A percentile compares a stretch with the other conserved stretches of the same genome.
Conservation (phyloP, 225 moss, liverwort and hornwort species). For the Sphagnum tenellum region DNA sequence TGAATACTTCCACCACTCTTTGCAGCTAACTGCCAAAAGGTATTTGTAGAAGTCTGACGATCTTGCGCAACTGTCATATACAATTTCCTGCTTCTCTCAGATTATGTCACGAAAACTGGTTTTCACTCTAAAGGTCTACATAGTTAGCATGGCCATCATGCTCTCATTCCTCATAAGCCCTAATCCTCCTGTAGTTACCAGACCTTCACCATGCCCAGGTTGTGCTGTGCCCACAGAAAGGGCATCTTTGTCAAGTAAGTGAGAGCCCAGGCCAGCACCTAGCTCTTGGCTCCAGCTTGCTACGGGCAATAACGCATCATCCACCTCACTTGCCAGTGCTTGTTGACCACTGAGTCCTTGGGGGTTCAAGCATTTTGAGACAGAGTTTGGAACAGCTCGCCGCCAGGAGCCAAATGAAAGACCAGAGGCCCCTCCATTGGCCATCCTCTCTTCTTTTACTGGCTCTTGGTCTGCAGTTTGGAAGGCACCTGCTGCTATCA, state of each 20-base stretch:
- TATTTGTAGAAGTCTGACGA: no score
- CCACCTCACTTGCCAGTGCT: constrained; percentile 57
- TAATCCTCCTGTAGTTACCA: constrained; percentile 34
- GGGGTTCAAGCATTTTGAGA: constrained; percentile 8
- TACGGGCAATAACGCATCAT: constrained; percentile 95
- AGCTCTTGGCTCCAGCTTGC: constrained; percentile 99
- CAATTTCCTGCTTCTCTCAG: no score
- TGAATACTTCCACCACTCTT: no score
- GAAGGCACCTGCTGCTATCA: constrained; percentile 74
- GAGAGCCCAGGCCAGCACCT: constrained; percentile 92
- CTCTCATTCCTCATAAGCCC: constrained; percentile 78
- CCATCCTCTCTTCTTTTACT: constrained; percentile 19
- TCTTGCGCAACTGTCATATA: no score
- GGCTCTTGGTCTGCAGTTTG: constrained; percentile 33
- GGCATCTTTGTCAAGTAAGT: constrained; percentile 65
- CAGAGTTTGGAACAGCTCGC: constrained; percentile 41
- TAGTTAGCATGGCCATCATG: constrained; percentile 90
- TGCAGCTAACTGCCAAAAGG: no score
- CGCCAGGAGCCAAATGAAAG: constrained; percentile 92
- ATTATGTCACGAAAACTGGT: constrained; percentile 57
- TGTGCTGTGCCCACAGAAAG: constrained; percentile 24
- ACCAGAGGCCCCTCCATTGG: constrained; percentile 14
- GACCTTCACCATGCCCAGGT: constrained; percentile 33
- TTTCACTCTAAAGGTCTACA: constrained; percentile 29
- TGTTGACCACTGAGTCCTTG: constrained; percentile 44